Evolutionary conservation across 345 rosid species (phyloP).

Genomic region (Hypericum perforatum): DNA sequence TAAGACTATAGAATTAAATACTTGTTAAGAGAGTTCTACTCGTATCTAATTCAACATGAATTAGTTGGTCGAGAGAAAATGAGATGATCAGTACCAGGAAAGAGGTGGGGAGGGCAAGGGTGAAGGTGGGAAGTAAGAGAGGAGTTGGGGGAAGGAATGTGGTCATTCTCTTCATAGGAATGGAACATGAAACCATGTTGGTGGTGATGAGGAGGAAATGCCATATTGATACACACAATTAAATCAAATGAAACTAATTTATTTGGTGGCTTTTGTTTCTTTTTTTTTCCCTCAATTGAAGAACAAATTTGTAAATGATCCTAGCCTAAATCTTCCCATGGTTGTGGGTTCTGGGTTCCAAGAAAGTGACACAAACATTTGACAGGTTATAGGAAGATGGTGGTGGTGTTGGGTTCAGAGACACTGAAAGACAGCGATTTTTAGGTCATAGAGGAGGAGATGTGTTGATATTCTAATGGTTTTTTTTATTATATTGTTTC

Average conservation of each 20-base stretch:
- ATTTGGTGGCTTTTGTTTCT: background rate
- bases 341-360: slow-evolving; percentile 16
- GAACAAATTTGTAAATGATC: no score
- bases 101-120: slow-evolving; percentile 62
- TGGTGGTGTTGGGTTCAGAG: slow-evolving; percentile 26
- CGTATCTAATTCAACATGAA: no score
- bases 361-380: slow-evolving; percentile 9
- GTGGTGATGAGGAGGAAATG: slow-evolving; percentile 32
- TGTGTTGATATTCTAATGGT: slow-evolving; percentile 1
- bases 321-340: no score
- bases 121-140: slow-evolving; percentile 37
- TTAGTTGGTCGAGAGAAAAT: slow-evolving; percentile 7
- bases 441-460: slow-evolving; percentile 16
- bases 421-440: slow-evolving; percentile 24
- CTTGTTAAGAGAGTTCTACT: no score
- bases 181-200: slow-evolving; percentile 49
- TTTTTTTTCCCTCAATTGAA: no score
- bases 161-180: slow-evolving; percentile 41
- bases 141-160: slow-evolving; percentile 50
- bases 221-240: slow-evolving; percentile 26
- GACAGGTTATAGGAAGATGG: slow-evolving; percentile 18
- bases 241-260: background rate
- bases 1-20: no score
- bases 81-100: slow-evolving; percentile 47
- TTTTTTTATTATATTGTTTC: no score